Conservation (phyloP, 345 rosid genomes). For the Draba incana region DNA sequence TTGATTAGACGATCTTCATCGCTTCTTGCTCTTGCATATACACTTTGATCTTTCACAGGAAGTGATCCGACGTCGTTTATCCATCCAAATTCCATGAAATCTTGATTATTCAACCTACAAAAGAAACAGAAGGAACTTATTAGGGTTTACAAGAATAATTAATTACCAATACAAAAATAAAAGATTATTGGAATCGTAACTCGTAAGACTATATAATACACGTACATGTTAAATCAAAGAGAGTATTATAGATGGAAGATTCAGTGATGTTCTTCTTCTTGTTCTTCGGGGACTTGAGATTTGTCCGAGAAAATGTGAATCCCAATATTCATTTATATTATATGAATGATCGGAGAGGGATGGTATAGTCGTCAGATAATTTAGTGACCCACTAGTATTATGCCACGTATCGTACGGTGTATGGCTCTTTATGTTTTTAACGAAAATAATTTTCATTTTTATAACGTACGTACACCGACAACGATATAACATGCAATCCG, state of each 20-base stretch:
- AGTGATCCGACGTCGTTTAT: slow-evolving; percentile 25
- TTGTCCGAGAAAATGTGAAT: slow-evolving; percentile 11
- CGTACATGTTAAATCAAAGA: slow-evolving; percentile 26
- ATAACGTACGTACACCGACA: slow-evolving; percentile 25
- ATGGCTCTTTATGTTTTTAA: neutral
- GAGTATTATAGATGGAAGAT: neutral
- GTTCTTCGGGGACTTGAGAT: neutral
- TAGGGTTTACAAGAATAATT: slow-evolving; percentile 26
- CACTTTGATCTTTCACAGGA: slow-evolving; percentile 8
- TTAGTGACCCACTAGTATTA: slow-evolving; percentile 4
- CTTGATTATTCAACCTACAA: slow-evolving; percentile 35
- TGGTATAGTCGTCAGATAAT: slow-evolving; percentile 26
- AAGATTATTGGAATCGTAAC: neutral
- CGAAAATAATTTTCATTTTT: neutral
- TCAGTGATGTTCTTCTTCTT: neutral
- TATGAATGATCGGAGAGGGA: slow-evolving; percentile 2
- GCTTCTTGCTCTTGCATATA: slow-evolving; percentile 5
- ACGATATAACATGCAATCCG: neutral
- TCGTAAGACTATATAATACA: slow-evolving; percentile 14
- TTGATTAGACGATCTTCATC: slow-evolving; percentile 14
- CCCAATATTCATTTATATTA: slow-evolving; percentile 3
- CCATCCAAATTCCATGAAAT: slow-evolving; percentile 40
- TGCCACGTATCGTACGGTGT: slow-evolving; percentile 17
- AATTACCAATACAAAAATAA: neutral
- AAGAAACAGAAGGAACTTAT: neutral